Evolutionary conservation across 306 rosid genomes (phyloP).

Genomic region (Cicer bijugum): DNA sequence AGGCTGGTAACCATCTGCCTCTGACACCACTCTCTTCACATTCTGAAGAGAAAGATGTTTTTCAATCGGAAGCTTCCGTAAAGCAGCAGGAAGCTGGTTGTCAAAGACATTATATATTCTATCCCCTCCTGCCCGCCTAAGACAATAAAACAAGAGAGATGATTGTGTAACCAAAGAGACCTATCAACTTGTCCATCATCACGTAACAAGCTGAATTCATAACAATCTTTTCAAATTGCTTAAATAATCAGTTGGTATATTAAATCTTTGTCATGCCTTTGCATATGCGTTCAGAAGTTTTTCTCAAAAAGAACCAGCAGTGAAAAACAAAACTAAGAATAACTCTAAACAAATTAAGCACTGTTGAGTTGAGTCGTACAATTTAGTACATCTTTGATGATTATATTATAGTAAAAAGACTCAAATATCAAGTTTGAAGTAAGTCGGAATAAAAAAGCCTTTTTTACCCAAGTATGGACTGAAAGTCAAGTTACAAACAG

Average conservation of each 20-base stretch:
- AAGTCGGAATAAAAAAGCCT: neutral
- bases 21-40: conserved; percentile 91
- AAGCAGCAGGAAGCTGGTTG: conserved; percentile 98
- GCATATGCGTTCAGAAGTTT: neutral
- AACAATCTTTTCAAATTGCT: conserved; percentile 35
- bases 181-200: neutral
- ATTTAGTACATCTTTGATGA: neutral
- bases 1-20: conserved; percentile 99
- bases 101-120: conserved; percentile 92
- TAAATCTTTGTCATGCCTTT: conserved; percentile 13
- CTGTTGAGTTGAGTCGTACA: neutral
- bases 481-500: conserved; percentile 24
- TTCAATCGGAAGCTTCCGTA: conserved; percentile 96
- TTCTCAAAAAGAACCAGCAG: conserved; percentile 15
- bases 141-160: conserved; percentile 35
- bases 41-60: conserved; percentile 93
- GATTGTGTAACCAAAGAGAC: conserved; percentile 27
- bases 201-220: conserved; percentile 5
- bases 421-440: neutral
- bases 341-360: conserved; percentile 2
- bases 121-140: conserved; percentile 97
- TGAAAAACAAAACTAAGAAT: conserved; percentile 19
- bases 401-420: neutral
- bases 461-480: conserved; percentile 9
- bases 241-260: conserved; percentile 28